Evolutionary conservation across 768 basidiomycete species (phyloP), one percentile per base, ranked within the genome.

Genomic region (button mushroom (Agaricus bisporus)): DNA sequence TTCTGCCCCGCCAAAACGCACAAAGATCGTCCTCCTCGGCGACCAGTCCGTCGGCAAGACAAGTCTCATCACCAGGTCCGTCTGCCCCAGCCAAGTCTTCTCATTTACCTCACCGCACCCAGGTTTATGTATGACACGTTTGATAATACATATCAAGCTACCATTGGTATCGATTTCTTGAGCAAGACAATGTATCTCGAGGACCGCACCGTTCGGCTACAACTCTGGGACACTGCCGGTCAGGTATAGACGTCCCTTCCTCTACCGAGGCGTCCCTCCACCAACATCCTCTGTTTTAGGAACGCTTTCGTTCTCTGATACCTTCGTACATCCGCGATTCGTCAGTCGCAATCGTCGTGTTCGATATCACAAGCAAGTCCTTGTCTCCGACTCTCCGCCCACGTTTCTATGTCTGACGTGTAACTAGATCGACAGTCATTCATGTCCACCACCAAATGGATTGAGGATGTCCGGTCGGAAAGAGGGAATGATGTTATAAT

Each of bases 171-270:
- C 70, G 97, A 99, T 74, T 99, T 99, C 69, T 76, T 99, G 71
- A 95, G 93, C 74, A 99, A 99, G 78, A 98, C 97, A 0, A 95
- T 99, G 92, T 99, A 99, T 70, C 79, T 98, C 54, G 97, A 99
- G 66, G 97, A 99, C 73, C 79, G 97, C 63, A 99, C 97, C 1
- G 95, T 99, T 44, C 82, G 97, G 65, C 73, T 99, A 70, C 97
- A 99, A 66, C 74, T 99, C 14, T 99, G 97, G 97, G 97, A 99
- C 69, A 99, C 97, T 51, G 95, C 95, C 58, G 92, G 91, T 50
- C 94, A 94, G 78, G 91, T 86, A 64, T 62, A 76, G 55, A 43
- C 42, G 20, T 45, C 44, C 39, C 42, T 17, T 45, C 44, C 39
- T 28, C 29, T 18, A 22, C 20, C 43, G 18, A 28, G 12, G 5